A percentile compares a stretch with the other conserved stretches of the same genome.
These are phyloP conservation scores for Glaciozyma antarctica DNA, from an alignment of 768 basidiomycete genomes.

Conservation along the genomic window DNA sequence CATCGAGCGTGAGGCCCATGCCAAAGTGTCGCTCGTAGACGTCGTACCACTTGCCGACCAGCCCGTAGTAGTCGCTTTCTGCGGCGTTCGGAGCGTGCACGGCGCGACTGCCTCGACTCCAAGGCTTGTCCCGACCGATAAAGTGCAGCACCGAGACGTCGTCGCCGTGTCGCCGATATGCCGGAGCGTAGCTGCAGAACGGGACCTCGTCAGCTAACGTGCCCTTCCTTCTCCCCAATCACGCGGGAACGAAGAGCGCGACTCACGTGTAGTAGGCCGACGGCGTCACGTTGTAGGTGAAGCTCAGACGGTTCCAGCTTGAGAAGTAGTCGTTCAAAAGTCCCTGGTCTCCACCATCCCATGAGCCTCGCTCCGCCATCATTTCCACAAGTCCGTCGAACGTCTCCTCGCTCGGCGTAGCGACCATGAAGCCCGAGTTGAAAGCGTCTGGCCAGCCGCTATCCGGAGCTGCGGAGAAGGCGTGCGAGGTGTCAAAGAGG, in stretches of 20 bases:
- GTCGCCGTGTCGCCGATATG: constrained; percentile 84
- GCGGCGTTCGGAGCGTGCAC: constrained; percentile 23
- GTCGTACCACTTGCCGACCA: constrained; percentile 82
- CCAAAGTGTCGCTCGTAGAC: constrained; percentile 85
- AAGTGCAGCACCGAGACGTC: constrained; percentile 82
- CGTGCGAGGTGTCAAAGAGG: constrained; percentile 67
- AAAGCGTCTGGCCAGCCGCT: constrained; percentile 99
- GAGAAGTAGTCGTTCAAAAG: constrained; percentile 73
- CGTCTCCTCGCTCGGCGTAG: constrained; percentile 70
- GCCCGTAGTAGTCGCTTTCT: constrained; percentile 61
- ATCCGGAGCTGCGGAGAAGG: constrained; percentile 86
- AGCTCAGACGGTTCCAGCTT: constrained; percentile 84
- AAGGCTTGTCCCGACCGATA: constrained; percentile 93
- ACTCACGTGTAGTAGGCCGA: constrained; percentile 92
- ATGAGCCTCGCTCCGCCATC: constrained; percentile 68
- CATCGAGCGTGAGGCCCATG: constrained; percentile 43
- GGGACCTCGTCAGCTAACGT: neutral
- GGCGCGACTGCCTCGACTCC: constrained; percentile 46
- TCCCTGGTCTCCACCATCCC: constrained; percentile 99
- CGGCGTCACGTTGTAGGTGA: constrained; percentile 96
- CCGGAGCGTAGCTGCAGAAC: constrained; percentile 73
- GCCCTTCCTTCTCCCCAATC: neutral
- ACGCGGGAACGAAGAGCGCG: neutral
- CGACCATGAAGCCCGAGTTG: constrained; percentile 90
- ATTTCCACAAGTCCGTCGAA: constrained; percentile 64